phyloP scores from a whole-genome alignment of 306 rosid species.

The Psophocarpus tetragonolobus region DNA sequence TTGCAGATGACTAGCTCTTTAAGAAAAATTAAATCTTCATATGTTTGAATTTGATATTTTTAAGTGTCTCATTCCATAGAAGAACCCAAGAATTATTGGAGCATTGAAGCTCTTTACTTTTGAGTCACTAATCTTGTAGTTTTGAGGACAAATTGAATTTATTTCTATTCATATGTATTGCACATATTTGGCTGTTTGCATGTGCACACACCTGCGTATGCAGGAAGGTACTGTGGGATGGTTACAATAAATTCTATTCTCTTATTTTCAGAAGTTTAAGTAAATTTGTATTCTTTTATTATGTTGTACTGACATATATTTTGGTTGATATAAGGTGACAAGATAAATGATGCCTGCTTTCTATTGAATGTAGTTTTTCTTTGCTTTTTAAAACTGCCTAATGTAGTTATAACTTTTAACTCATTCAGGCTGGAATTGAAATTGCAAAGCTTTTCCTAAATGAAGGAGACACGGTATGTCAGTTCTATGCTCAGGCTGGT shows the following conservation, averaged over 20 bases:
- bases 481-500: constrained; percentile 20
- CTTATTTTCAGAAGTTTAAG: neutral
- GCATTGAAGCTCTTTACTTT: neutral
- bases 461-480: constrained; percentile 79
- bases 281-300: constrained; percentile 9
- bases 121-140: neutral
- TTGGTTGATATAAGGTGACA: constrained; percentile 22
- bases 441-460: constrained; percentile 84
- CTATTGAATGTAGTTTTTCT: constrained; percentile 13
- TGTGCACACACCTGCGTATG: neutral
- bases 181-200: neutral
- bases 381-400: constrained; percentile 11
- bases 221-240: neutral
- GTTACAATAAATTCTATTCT: neutral
- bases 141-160: neutral
- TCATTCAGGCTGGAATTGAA: constrained; percentile 92
- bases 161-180: neutral
- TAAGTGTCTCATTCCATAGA: neutral
- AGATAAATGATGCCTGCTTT: constrained; percentile 19
- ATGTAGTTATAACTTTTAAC: constrained; percentile 35
- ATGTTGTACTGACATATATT: constrained; percentile 2
- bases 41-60: neutral
- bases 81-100: neutral
- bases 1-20: neutral
- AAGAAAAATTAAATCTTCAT: neutral